phyloP scores from a whole-genome alignment of 371 early-diverging fungal species.

The Actinomucor elegans region DNA sequence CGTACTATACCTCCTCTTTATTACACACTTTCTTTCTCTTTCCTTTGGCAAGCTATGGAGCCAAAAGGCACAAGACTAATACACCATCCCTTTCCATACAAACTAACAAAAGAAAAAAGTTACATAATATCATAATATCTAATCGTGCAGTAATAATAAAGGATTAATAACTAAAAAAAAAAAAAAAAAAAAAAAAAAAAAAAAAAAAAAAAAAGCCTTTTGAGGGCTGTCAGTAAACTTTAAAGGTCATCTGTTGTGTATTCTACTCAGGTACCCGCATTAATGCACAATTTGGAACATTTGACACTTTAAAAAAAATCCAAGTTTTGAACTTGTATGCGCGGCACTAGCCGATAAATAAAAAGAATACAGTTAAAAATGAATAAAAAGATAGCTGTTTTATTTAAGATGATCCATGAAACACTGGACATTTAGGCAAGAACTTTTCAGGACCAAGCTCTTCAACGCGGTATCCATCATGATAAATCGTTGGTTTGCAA shows the following conservation, averaged over 20 bases:
- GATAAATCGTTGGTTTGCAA: constrained; percentile 20
- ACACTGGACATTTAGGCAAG: constrained; percentile 27
- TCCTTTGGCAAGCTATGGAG: not conserved
- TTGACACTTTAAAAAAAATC: no score
- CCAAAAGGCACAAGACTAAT: no score
- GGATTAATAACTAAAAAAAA: not conserved
- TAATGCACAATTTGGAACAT: no score
- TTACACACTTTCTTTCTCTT: not conserved
- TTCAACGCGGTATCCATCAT: constrained; percentile 22
- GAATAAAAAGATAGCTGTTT: no score
- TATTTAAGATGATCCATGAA: constrained; percentile 3
- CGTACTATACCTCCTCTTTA: constrained; percentile 1
- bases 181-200: not conserved
- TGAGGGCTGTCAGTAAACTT: not conserved
- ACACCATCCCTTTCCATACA: not conserved
- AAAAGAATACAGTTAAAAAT: not conserved
- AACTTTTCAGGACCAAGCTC: constrained; percentile 31
- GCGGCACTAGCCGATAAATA: no score
- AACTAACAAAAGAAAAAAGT: not conserved
- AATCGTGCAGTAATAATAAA: not conserved
- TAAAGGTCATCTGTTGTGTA: no score
- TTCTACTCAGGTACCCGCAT: no score
- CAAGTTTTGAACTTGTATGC: no score
- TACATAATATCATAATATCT: constrained; percentile 2
- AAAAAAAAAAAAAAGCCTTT: not conserved